Base-by-base conservation (phyloP, 176 grass and related monocot genomes). In the Ensete ventricosum region DNA sequence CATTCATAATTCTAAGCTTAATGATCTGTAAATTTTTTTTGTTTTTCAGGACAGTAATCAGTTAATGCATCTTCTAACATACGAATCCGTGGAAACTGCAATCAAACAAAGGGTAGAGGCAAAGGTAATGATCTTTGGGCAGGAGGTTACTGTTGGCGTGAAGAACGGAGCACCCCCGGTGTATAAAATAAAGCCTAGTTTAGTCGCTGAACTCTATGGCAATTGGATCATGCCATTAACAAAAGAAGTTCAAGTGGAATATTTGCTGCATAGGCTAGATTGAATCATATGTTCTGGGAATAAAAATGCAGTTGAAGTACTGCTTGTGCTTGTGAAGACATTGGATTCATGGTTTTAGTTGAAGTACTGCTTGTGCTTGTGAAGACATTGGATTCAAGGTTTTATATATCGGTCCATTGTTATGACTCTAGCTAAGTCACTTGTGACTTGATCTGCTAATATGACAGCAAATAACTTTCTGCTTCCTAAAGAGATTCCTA, bases 141-240 rank as follows among this genome's bases (percentile, higher is more conserved):
- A 96, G 24, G 93, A 90, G 75, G 84, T 92, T 71, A 79, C 72
- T 1, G 24, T 86, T 14, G 71, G 76, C 49, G 81, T 69, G 16
- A 52, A 62, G n/a, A 55, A 77, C 13, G 50, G 52, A 69, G 53
- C 3, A 49, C 21, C 52, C 5, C 87, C 92, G 13, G 81, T 73
- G 3, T 96, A 88, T 76, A 96, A 96, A 83, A 92, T 96, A 50
- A 77, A 64, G 3, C 87, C 93, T 8, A 75, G 57, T 17, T 50
- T 96, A 76, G 93, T 96, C 11, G 89, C 89, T 4, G 85, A 75
- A 48, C 81, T 96, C 60, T 92, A 96, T 74, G 85, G 74, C 55
- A 9, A 78, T 58, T 88, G 83, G 80, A 92, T 96, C 81, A 96
- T 96, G 93, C 93, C 89, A 43, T 79, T 96, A 8, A 92, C 93